These are phyloP conservation scores for Penicillium sp. DNA, from an alignment of 2,329 filamentous ascomycete species.

Conservation along the genomic window DNA sequence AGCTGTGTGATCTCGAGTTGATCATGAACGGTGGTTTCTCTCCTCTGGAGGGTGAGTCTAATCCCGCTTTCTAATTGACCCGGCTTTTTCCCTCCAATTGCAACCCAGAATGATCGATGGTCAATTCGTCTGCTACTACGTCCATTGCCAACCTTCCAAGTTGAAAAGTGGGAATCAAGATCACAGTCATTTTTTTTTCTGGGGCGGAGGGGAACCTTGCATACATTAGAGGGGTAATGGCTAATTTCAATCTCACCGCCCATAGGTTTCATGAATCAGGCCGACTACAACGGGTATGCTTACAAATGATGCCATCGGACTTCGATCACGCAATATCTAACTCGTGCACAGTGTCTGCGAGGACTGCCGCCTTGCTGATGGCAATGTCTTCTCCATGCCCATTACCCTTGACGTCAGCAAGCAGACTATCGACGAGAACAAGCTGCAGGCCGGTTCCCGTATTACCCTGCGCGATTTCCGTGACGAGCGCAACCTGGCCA, in stretches of 20 bases:
- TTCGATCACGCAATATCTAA: conserved; percentile 5
- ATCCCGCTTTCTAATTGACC: neutral
- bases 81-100: neutral
- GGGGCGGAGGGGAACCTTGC: neutral
- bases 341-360: conserved; percentile 71
- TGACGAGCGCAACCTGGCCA: conserved; percentile 93
- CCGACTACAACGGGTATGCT: conserved; percentile 88
- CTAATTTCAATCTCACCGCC: conserved; percentile 22
- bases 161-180: no score
- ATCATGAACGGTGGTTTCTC: conserved; percentile 98
- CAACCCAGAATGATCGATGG: no score
- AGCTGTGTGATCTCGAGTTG: conserved; percentile 96
- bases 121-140: no score
- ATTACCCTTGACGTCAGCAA: conserved; percentile 87
- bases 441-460: conserved; percentile 75
- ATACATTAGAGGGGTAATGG: conserved; percentile 4
- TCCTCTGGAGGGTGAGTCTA: conserved; percentile 80
- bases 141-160: no score
- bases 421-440: conserved; percentile 69
- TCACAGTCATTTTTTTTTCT: neutral
- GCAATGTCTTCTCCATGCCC: conserved; percentile 92
- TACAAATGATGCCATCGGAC: conserved; percentile 7
- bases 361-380: conserved; percentile 80
- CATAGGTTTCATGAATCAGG: conserved; percentile 95
- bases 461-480: conserved; percentile 91